Percentiles rank a stretch among this genome's conserved stretches.
Evolutionary conservation across 768 basidiomycete species (phyloP).

Genomic region (Agrocybe pediades): DNA sequence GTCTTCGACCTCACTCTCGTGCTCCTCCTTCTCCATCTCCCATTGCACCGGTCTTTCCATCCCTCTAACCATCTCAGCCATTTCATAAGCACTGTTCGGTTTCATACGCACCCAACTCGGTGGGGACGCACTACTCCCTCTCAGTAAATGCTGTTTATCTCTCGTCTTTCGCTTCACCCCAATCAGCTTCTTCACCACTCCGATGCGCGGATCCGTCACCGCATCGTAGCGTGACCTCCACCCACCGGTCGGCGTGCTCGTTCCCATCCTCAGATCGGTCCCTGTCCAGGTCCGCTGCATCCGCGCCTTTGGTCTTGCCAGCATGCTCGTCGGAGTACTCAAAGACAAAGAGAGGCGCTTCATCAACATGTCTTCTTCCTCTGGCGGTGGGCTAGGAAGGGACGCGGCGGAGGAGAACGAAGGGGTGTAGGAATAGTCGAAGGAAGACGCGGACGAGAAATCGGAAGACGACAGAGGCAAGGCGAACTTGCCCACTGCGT

Average conservation of each 20-base stretch:
- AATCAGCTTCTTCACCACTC: slow-evolving; percentile 66
- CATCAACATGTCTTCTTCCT: slow-evolving; percentile 39
- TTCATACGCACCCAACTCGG: not conserved
- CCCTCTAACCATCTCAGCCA: not conserved
- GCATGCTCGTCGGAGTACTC: not conserved
- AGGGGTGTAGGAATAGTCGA: no score
- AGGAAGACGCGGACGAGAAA: no score
- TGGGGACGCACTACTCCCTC: not conserved
- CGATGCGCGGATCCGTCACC: slow-evolving; percentile 72
- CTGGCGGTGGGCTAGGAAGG: slow-evolving; percentile 62
- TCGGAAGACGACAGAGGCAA: no score
- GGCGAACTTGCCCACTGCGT: slow-evolving; percentile 71
- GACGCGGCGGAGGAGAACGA: no score
- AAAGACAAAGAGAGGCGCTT: not conserved
- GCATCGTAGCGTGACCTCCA: slow-evolving; percentile 60
- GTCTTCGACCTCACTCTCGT: slow-evolving; percentile 29
- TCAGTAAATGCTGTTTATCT: slow-evolving; percentile 30
- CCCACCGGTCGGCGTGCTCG: slow-evolving; percentile 19
- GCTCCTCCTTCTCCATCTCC: not conserved
- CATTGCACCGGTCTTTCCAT: slow-evolving; percentile 2
- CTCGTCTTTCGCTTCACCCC: slow-evolving; percentile 67
- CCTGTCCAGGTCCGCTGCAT: no score
- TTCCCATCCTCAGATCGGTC: no score
- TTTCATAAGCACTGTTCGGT: not conserved
- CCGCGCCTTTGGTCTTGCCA: not conserved